Base-by-base conservation (phyloP, 2,329 filamentous ascomycete genomes). In the Anthostomella pinea region DNA sequence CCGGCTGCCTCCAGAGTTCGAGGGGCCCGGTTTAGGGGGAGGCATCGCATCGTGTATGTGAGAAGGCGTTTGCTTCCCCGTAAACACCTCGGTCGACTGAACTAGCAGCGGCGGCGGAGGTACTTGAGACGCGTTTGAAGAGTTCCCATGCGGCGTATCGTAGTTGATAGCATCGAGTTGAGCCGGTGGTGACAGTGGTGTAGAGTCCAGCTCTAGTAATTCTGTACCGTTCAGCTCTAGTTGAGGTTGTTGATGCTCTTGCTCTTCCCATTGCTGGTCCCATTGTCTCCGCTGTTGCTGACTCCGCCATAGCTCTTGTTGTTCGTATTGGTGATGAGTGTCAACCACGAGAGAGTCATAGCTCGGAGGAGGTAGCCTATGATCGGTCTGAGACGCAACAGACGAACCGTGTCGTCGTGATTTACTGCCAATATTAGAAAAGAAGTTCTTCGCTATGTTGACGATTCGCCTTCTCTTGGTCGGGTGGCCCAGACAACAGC, bases 161-260 rank as follows among this genome's bases (percentile, higher is more conserved):
- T 54, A 54, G 38, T 54, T 56, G 27, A 53, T 33, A 13, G 53
- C 41, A 17, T 53, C 53, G 27, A 58, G 50, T 40, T 60, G 52
- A 31, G 46, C 49, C 19, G 46, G 43, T 35, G 47, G 51, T 28
- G 34, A 33, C 30, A 73, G 54, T 43, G 73, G 67, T 29, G 52
- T 59, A 4, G 73, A 75, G 52, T 75, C 73, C 41, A 76, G 67
- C 48, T 77, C 74, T 40, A 72, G 58, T 29, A 77, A 73, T 54
- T 73, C 70, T 31, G 60, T 71, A 5, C 69, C 66, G 13, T 64
- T 67, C 11, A 77, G 59, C 52, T 77, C 74, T 33, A 60, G 57
- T 30, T 65, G 54, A 26, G 38, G 47, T 29, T 40, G 49, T 15
- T 39, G 31, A 6, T 33, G 22, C 27, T 35, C 41, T 11, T 27